These are phyloP conservation scores for Tubosaeta sp. DNA, from an alignment of 768 basidiomycete species.

Conservation along the genomic window DNA sequence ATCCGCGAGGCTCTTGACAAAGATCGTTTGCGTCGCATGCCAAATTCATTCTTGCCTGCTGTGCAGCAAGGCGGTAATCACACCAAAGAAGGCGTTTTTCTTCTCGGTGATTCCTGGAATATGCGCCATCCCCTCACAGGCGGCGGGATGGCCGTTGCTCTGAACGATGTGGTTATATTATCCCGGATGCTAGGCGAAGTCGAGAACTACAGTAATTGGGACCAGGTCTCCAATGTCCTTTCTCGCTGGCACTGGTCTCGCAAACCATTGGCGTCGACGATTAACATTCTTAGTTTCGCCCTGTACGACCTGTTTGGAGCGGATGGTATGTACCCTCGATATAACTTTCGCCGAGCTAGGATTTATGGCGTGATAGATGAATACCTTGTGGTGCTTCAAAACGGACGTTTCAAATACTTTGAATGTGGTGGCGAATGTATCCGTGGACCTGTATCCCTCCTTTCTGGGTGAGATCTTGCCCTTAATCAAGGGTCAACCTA, in stretches of 20 bases:
- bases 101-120: slow-evolving; percentile 96
- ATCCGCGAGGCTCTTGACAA: slow-evolving; percentile 68
- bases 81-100: slow-evolving; percentile 65
- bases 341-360: not conserved
- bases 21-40: slow-evolving; percentile 86
- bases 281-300: slow-evolving; percentile 91
- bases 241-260: slow-evolving; percentile 82
- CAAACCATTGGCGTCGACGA: slow-evolving; percentile 77
- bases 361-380: slow-evolving; percentile 44
- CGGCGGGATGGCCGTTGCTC: slow-evolving; percentile 96
- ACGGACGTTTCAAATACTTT: slow-evolving; percentile 97
- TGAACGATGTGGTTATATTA: slow-evolving; percentile 80
- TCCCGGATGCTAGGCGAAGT: slow-evolving; percentile 53
- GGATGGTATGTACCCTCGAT: slow-evolving; percentile 59
- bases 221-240: slow-evolving; percentile 46
- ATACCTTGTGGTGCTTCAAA: slow-evolving; percentile 57
- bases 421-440: slow-evolving; percentile 88
- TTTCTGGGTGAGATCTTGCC: slow-evolving; percentile 63
- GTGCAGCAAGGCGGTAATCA: slow-evolving; percentile 53
- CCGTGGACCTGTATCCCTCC: slow-evolving; percentile 82
- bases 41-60: slow-evolving; percentile 89
- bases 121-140: slow-evolving; percentile 99
- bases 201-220: slow-evolving; percentile 44
- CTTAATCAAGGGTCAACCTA: not conserved
- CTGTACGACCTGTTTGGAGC: slow-evolving; percentile 94